These are phyloP conservation scores for Eremomyces bilateralis DNA, from an alignment of 495 filamentous ascomycete genomes.

Conservation along the genomic window DNA sequence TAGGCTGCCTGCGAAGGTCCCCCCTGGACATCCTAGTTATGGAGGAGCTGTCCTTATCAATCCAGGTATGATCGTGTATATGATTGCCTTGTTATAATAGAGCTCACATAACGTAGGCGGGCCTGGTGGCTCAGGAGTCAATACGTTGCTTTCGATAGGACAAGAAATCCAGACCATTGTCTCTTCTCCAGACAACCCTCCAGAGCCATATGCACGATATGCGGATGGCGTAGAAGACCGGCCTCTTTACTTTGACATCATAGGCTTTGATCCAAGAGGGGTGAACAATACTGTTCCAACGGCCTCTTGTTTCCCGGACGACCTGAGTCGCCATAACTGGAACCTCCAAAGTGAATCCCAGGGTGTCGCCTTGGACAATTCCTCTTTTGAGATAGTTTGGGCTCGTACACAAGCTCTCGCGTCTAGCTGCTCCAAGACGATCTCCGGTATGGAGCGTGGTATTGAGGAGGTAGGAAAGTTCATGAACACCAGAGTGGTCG, in stretches of 20 bases:
- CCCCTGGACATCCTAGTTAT: conserved; percentile 25
- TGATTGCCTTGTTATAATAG: conserved; percentile 12
- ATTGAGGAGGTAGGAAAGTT: neutral
- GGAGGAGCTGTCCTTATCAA: conserved; percentile 26
- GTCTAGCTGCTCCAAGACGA: neutral
- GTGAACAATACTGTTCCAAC: conserved; percentile 16
- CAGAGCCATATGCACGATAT: too few species aligned
- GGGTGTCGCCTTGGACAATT: neutral
- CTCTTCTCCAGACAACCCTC: neutral
- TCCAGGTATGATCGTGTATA: conserved; percentile 20
- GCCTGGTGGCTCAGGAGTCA: conserved; percentile 28
- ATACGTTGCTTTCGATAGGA: conserved; percentile 19
- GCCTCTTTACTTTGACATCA: conserved; percentile 16
- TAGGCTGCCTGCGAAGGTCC: conserved; percentile 26
- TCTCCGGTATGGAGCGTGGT: too few species aligned
- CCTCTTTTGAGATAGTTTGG: neutral
- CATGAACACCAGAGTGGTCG: neutral
- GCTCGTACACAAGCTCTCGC: neutral
- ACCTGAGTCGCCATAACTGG: neutral
- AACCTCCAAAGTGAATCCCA: neutral
- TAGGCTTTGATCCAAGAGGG: conserved; percentile 20
- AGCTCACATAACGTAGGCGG: too few species aligned
- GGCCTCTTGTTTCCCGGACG: conserved; percentile 15
- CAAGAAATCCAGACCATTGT: conserved; percentile 21
- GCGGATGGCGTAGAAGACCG: neutral